Evolutionary conservation across 202 grass and related monocot species (phyloP).

Genomic region (Bolboschoenoplectus hybrid): DNA sequence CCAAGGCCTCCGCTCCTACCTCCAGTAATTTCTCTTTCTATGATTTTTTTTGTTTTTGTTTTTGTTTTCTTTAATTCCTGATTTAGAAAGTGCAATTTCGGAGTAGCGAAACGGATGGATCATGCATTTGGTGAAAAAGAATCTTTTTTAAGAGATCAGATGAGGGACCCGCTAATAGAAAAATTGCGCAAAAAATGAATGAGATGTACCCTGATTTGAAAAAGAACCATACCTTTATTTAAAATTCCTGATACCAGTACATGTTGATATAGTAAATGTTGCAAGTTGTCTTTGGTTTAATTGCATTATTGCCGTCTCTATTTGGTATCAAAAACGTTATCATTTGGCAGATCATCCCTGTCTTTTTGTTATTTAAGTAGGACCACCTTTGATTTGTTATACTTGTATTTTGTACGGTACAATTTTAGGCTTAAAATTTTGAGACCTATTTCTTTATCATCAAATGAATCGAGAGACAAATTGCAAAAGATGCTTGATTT

Average conservation of each 20-base stretch:
- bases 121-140: not conserved
- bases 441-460: not conserved
- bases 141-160: not conserved
- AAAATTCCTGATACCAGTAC: not conserved
- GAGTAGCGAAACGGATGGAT: not conserved
- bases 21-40: constrained; percentile 2
- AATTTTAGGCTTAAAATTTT: not conserved
- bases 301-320: not conserved
- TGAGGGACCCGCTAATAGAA: not conserved
- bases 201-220: not conserved
- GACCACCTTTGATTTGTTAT: not conserved
- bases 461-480: not conserved
- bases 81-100: constrained; percentile 4
- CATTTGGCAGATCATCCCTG: not conserved
- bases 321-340: not conserved
- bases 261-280: constrained; percentile 6
- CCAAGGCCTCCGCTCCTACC: constrained; percentile 34
- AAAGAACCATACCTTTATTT: not conserved
- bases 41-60: constrained; percentile 8
- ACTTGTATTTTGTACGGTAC: not conserved
- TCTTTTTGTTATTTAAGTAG: not conserved
- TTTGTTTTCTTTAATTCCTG: not conserved
- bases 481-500: not conserved
- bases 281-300: not conserved
- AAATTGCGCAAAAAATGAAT: constrained; percentile 7